Conservation (phyloP, 208 protist genomes). For the Leishmania lainsoni region DNA sequence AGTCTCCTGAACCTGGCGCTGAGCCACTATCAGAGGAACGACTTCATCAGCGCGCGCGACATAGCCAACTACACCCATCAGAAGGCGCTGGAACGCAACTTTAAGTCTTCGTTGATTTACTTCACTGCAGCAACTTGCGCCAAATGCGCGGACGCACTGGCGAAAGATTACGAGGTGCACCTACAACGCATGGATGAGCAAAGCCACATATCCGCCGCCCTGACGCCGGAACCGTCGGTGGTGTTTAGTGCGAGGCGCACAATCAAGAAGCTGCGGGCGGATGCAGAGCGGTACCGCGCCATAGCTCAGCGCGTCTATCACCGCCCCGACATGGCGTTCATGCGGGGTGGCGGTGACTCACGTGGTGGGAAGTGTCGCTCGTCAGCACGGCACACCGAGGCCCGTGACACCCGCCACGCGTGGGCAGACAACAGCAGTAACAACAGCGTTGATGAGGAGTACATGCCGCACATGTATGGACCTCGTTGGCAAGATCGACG, state of each 20-base stretch:
- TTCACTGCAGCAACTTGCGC: constrained; percentile 76
- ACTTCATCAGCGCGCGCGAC: constrained; percentile 64
- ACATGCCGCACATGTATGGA: constrained; percentile 43
- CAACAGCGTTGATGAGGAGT: constrained; percentile 59
- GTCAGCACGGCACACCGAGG: constrained; percentile 6
- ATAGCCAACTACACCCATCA: constrained; percentile 63
- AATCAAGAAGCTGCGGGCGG: constrained; percentile 71
- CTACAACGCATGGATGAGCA: constrained; percentile 37
- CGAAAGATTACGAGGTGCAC: constrained; percentile 64
- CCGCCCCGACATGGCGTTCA: constrained; percentile 75
- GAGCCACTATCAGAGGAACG: constrained; percentile 60
- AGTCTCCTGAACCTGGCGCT: constrained; percentile 72
- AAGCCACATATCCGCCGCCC: constrained; percentile 29
- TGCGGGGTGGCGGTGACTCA: constrained; percentile 35
- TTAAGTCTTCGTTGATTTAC: constrained; percentile 60
- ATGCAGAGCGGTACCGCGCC: constrained; percentile 64
- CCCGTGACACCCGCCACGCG: constrained; percentile 23
- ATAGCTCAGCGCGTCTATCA: constrained; percentile 71
- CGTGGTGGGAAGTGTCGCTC: constrained; percentile 16
- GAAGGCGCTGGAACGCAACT: constrained; percentile 46
- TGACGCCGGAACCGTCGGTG: constrained; percentile 53
- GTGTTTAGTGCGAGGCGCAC: constrained; percentile 60
- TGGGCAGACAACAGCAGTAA: constrained; percentile 49
- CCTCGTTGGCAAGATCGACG: constrained; percentile 56
- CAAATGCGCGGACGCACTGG: constrained; percentile 45